Base-by-base conservation (phyloP, 208 protist genomes). In the Endotrypanum monterogeii region DNA sequence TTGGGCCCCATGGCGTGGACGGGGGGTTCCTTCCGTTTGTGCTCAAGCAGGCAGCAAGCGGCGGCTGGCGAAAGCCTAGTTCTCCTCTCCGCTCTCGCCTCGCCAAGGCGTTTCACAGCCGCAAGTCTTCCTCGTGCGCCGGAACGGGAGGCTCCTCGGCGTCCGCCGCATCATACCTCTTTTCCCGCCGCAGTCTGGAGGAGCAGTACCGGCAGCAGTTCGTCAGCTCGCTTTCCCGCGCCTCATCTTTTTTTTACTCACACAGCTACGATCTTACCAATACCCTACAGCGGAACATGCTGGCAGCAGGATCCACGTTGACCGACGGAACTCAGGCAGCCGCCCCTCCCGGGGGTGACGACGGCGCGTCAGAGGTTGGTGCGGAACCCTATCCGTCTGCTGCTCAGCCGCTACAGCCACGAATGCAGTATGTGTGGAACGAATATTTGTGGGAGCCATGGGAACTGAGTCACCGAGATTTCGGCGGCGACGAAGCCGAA, bases 251-350 rank as follows among this genome's bases (percentile, higher is more conserved):
- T 70, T 99, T 96, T 83, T 99, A 98, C 78, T 94, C 90, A 37
- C 95, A 98, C 87, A 98, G 93, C 0, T 99, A 99, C 78, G 97
- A 99, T 79, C 74, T 99, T 1, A 98, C 97, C 1, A 89, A 97
- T 77, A 96, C 96, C 14, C 82, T 99, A 37, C 98, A 99, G 83
- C 81, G 77, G 16, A 99, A 99, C 80, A 98, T 97, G 88, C 90
- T 77, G 12, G 74, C 75, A 7, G 66, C 66, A 52, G 66, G 66
- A 39, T 16, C 66, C n/a, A 50, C 35, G 11, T 32, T 16, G 41
- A 5, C 30, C 35, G 57, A 48, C 6, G 67, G 11, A 25, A 23
- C 68, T 28, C 44, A 37, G 30, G 35, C 39, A 48, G 16, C n/a
- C 32, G 23, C 58, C 58, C 14, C 8, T 46, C 20, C 18, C 20